Evolutionary conservation across 768 basidiomycete genomes (phyloP), one percentile per base, ranked within the genome.

Genomic region (Dioszegia crocea): DNA sequence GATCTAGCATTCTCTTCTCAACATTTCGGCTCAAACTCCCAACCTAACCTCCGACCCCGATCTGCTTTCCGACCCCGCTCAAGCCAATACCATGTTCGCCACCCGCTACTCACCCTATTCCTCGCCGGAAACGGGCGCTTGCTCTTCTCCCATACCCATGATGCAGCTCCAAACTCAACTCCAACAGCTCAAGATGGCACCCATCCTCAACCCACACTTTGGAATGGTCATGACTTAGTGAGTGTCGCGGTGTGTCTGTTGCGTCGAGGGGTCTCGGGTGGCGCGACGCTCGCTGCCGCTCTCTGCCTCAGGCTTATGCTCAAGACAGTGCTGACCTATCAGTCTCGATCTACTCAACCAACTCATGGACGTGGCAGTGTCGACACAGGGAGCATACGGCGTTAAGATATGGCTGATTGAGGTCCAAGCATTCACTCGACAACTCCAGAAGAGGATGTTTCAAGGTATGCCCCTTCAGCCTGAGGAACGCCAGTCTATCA

Each of bases 211-310:
- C 55, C 70, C 70, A 4, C 57, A 67, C 47, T 72, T 60, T 45
- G 61, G 63, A 17, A 65, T 67, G 63, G 70, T 68, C 5, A 59
- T 58, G 33, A 72, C 64, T 26, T 72, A 72, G 69, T 71, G 39
- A 65, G 68, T 33, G 6, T 14, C 33, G 33, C 8, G 8, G 14
- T 33, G 14, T 33, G 6, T 14, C 33, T 62, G 6, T 14, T 33
- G 33, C 6, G 6, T 33, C 33, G 6, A 6, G 33, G 6, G 33
- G 8, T 33, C 33, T 14, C 33, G 33, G 14, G 33, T 6, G 33
- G 33, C 33, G 33, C 6, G 36, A 14, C 30, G 11, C 46, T 33
- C n/a, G 24, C n/a, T n/a, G n/a, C n/a, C n/a, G n/a, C n/a, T n/a
- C n/a, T n/a, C n/a, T n/a, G n/a, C 8, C 3, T 24, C 16, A 12